Base-by-base conservation (phyloP, 2,329 filamentous ascomycete genomes). In the Cryphonectria nitschkei region DNA sequence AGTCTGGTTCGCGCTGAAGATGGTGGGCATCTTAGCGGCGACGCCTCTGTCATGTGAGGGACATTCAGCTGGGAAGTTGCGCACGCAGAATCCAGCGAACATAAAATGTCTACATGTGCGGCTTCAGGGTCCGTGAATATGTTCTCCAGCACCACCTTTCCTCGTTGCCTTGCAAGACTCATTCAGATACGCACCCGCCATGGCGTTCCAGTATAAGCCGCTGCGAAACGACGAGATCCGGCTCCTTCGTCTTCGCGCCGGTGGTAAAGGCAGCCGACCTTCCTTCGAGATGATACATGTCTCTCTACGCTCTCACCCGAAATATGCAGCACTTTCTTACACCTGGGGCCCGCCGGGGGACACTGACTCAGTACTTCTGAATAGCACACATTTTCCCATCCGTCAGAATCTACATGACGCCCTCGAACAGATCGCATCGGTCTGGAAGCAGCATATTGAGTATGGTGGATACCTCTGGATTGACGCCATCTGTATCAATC, bases 401-500 rank as follows among this genome's bases (percentile, higher is more conserved):
- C 61, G 61, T 29, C 9, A 19, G 29, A 64, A 29, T 26, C 61
- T 41, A 16, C 37, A 64, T 22, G 34, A 41, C 22, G 61, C 37
- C 41, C 61, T 64, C 13, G 37, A 64, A 26, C n/a, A 64, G 11
- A 64, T 64, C 61, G 32, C 39, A 43, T 32, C 39, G 7, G 37
- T 9, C 14, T 64, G 61, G 61, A 46, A 16, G 8, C 61, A 8
- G 3, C n/a, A 64, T 43, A n/a, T 43, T 46, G 39, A n/a, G 14
- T 16, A 43, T 46, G 4, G 37, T 9, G 37, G 22, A 16, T 46
- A 43, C 22, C 22, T 62, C 19, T 41, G 61, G 61, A 16, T 43
- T 14, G 61, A 64, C 19, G 61, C 61, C n/a, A 64, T 64, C 61
- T 64, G 61, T n/a, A 43, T 64, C 61, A 64, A 64, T 9, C 61